Conservation (phyloP, 768 basidiomycete species). For the Phlebiopsis flavidoalba region DNA sequence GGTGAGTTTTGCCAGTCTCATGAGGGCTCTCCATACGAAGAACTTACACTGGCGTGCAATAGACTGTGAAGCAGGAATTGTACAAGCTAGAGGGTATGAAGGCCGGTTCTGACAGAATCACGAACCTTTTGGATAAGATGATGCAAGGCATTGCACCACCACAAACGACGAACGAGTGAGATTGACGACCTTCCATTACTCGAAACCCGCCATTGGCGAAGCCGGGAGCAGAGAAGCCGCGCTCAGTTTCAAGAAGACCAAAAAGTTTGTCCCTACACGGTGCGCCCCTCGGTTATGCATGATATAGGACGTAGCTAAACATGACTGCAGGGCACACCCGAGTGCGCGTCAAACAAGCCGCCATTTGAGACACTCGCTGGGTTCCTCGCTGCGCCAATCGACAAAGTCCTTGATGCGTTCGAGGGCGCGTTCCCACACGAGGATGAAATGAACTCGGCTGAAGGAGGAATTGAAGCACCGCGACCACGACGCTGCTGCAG, state of each 20-base stretch:
- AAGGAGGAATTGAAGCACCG: slow-evolving; percentile 29
- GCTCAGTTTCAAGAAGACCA: slow-evolving; percentile 45
- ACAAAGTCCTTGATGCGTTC: slow-evolving; percentile 55
- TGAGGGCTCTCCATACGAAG: not conserved
- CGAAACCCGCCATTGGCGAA: slow-evolving; percentile 40
- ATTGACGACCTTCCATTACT: slow-evolving; percentile 49
- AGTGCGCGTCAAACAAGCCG: slow-evolving; percentile 48
- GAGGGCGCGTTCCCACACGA: slow-evolving; percentile 49
- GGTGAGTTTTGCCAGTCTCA: slow-evolving; percentile 23
- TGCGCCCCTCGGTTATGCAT: slow-evolving; percentile 20
- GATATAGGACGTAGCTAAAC: not conserved
- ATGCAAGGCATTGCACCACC: slow-evolving; percentile 45
- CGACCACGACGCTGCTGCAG: slow-evolving; percentile 22
- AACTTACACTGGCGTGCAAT: not conserved
- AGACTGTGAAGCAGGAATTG: slow-evolving; percentile 36
- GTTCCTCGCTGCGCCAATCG: slow-evolving; percentile 49
- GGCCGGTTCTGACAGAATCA: slow-evolving; percentile 38
- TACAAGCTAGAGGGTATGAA: slow-evolving; percentile 42
- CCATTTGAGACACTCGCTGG: slow-evolving; percentile 57
- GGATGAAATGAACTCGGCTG: slow-evolving; percentile 39
- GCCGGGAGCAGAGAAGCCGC: slow-evolving; percentile 43
- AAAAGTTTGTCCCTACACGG: slow-evolving; percentile 61
- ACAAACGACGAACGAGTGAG: slow-evolving; percentile 59
- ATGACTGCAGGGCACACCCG: slow-evolving; percentile 40
- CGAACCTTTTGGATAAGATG: slow-evolving; percentile 35